Percentiles rank a stretch among this genome's conserved stretches.
Evolutionary conservation across 164 flowering plant species (phyloP).

Genomic region (Warburgia ugandensis): DNA sequence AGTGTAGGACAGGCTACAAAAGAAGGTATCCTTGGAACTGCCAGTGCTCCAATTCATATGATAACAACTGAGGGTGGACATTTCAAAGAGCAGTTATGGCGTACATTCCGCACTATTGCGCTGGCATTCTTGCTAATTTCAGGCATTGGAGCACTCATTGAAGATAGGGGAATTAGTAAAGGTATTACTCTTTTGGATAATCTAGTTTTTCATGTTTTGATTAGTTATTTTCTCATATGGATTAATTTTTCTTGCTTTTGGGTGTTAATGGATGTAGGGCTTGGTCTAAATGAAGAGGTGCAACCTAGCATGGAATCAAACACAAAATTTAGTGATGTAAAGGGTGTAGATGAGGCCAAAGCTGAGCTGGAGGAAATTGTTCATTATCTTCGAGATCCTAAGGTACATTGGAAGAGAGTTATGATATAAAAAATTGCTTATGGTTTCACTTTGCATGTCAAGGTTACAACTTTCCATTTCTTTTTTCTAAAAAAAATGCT

Average conservation of each 20-base stretch:
- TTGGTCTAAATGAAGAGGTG: slow-evolving; percentile 90
- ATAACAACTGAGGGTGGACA: slow-evolving; percentile 69
- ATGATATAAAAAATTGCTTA: no score
- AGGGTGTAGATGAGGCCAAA: slow-evolving; percentile 99
- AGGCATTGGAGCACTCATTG: slow-evolving; percentile 79
- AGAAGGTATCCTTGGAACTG: slow-evolving; percentile 78
- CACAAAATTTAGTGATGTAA: slow-evolving; percentile 90
- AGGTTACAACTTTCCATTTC: no score
- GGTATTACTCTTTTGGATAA: slow-evolving; percentile 30
- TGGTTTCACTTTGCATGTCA: no score
- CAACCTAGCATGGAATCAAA: slow-evolving; percentile 88
- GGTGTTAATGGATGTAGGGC: slow-evolving; percentile 33
- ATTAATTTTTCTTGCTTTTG: not conserved
- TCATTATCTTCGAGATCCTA: slow-evolving; percentile 91
- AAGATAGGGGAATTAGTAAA: slow-evolving; percentile 84
- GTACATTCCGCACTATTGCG: slow-evolving; percentile 71
- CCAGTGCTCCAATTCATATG: slow-evolving; percentile 85
- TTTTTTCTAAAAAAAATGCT: no score
- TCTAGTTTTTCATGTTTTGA: not conserved
- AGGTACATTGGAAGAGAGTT: slow-evolving; percentile 36
- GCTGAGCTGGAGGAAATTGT: slow-evolving; percentile 97
- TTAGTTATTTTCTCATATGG: not conserved
- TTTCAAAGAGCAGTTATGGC: slow-evolving; percentile 87
- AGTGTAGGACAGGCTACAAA: slow-evolving; percentile 62
- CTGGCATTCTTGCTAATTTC: slow-evolving; percentile 73